Conservation (phyloP, 306 rosid genomes). For the Corylus heterophylla region DNA sequence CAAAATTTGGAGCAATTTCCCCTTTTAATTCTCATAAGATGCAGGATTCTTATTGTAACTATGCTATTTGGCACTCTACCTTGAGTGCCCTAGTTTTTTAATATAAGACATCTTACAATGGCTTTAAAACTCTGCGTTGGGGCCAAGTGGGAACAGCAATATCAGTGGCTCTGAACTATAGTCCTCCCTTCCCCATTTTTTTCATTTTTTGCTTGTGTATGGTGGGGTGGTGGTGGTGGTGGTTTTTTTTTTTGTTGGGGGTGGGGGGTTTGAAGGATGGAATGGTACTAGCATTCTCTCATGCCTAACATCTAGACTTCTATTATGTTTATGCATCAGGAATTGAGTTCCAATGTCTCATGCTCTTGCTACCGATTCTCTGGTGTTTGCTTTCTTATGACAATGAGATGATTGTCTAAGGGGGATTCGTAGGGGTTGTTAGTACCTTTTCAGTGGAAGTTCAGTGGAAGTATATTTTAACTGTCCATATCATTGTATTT, state of each 20-base stretch:
- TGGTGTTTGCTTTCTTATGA: background rate
- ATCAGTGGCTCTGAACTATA: no score
- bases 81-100: background rate
- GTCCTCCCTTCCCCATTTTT: no score
- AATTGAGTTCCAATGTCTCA: background rate
- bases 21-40: background rate
- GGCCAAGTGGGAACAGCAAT: no score
- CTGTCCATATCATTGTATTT: constrained; percentile 13
- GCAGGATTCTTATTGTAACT: background rate
- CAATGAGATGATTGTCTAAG: background rate
- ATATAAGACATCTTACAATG: no score
- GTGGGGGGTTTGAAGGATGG: background rate
- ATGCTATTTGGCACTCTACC: background rate
- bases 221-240: background rate
- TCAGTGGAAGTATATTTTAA: constrained; percentile 21
- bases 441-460: background rate
- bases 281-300: background rate
- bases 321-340: background rate
- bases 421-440: background rate
- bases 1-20: background rate
- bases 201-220: background rate
- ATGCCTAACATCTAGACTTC: background rate
- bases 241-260: no score
- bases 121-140: no score
- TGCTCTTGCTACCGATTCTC: background rate